phyloP scores from a whole-genome alignment of 345 rosid genomes.

The Melaleuca quinquenervia region DNA sequence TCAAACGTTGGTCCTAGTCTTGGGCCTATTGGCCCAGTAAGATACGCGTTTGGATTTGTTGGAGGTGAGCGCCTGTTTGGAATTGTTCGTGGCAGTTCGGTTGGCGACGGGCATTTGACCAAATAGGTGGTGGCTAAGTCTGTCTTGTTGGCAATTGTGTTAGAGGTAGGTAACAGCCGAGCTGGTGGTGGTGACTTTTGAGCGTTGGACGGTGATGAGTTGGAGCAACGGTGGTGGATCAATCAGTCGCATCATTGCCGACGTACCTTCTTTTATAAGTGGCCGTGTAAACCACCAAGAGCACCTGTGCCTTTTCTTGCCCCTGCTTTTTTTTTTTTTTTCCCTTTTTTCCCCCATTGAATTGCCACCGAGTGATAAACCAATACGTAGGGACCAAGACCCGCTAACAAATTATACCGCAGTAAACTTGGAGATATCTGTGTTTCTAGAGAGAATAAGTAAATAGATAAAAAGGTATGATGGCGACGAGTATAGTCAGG shows the following conservation, averaged over 20 bases:
- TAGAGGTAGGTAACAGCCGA: not conserved
- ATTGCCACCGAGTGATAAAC: not conserved
- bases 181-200: not conserved
- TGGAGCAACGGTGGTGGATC: no score
- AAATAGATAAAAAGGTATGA: no score
- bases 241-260: no score
- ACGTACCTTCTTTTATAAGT: no score
- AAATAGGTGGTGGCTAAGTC: not conserved
- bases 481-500: not conserved
- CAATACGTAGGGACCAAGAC: not conserved
- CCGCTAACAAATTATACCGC: not conserved
- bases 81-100: not conserved
- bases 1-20: not conserved
- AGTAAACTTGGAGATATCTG: no score
- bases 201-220: no score
- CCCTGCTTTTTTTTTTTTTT: no score
- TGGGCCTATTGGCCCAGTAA: not conserved
- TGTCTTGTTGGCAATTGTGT: accelerated
- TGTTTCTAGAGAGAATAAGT: no score
- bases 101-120: not conserved
- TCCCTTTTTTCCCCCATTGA: no score
- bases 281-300: no score
- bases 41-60: not conserved
- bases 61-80: not conserved
- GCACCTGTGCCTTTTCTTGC: no score